Percentiles rank a stretch among this genome's conserved stretches.
Conservation (phyloP, 805 yeast genomes). For the Tetrapisispora fleetii region DNA sequence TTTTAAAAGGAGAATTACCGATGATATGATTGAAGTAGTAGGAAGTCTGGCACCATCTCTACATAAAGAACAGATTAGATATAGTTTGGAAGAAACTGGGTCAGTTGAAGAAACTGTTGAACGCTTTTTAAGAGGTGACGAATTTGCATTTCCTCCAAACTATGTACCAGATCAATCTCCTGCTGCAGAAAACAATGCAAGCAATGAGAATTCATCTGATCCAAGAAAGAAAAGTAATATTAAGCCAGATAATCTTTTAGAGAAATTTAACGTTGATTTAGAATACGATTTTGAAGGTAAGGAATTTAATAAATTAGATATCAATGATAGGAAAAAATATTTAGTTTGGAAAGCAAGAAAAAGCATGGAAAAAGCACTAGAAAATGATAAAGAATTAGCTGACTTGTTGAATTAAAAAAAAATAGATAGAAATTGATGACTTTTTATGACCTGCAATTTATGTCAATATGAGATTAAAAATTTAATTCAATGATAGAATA, state of each 20-base stretch:
- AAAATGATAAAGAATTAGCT: conserved; percentile 6
- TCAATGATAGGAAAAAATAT: conserved; percentile 23
- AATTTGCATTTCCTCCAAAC: conserved; percentile 48
- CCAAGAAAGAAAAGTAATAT: conserved; percentile 26
- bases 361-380: conserved; percentile 35
- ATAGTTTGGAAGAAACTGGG: conserved; percentile 67
- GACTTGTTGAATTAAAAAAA: not conserved
- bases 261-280: conserved; percentile 20
- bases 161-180: conserved; percentile 13
- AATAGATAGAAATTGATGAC: not conserved
- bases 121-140: conserved; percentile 47
- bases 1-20: conserved; percentile 42
- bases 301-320: conserved; percentile 12
- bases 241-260: conserved; percentile 23
- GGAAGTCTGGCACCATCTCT: conserved; percentile 71
- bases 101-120: conserved; percentile 76
- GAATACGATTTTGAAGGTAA: conserved; percentile 13
- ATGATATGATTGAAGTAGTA: conserved; percentile 77
- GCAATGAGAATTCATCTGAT: conserved; percentile 9
- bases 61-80: conserved; percentile 57
- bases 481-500: not conserved
- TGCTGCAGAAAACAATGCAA: not conserved
- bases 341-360: conserved; percentile 55
- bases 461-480: not conserved
- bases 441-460: not conserved